Evolutionary conservation across 1,284 basidiomycete species (phyloP).

Genomic region (Heterobasidion parviporum): DNA sequence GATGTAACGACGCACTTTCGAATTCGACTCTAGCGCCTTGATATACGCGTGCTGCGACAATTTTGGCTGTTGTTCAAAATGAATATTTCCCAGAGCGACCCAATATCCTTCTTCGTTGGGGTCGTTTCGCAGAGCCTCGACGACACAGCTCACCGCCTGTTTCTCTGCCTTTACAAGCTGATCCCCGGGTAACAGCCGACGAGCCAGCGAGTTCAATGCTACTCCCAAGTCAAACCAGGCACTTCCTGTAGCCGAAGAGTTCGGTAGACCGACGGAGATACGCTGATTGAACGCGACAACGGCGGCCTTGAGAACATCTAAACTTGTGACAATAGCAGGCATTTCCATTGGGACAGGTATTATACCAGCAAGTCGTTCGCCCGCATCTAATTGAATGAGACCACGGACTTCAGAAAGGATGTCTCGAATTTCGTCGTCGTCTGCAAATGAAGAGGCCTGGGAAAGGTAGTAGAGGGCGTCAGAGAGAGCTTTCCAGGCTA

Average conservation of each 20-base stretch:
- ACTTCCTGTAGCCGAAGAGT: conserved; percentile 47
- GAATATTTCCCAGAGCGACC: conserved; percentile 73
- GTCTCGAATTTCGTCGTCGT: conserved; percentile 30
- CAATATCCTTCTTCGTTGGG: conserved; percentile 75
- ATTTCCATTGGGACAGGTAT: conserved; percentile 24
- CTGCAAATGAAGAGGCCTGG: conserved; percentile 30
- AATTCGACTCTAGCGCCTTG: conserved; percentile 79
- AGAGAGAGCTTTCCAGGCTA: conserved; percentile 83
- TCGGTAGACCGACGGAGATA: conserved; percentile 57
- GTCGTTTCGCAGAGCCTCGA: conserved; percentile 71
- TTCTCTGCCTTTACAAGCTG: conserved; percentile 30
- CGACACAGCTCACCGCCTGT: conserved; percentile 58
- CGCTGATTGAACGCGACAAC: conserved; percentile 69
- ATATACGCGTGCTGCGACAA: conserved; percentile 90
- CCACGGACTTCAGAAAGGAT: conserved; percentile 27
- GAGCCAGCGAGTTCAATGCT: conserved; percentile 49
- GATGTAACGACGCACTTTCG: conserved; percentile 44
- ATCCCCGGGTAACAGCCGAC: conserved; percentile 20
- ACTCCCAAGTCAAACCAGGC: conserved; percentile 77
- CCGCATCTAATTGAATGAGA: conserved; percentile 30
- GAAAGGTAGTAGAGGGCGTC: conserved; percentile 74
- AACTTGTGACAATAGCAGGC: conserved; percentile 21
- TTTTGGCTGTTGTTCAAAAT: conserved; percentile 62
- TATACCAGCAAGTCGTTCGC: conserved; percentile 33
- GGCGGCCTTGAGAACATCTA: conserved; percentile 46